phyloP scores from a whole-genome alignment of 345 rosid species.

The Turritis glabra region DNA sequence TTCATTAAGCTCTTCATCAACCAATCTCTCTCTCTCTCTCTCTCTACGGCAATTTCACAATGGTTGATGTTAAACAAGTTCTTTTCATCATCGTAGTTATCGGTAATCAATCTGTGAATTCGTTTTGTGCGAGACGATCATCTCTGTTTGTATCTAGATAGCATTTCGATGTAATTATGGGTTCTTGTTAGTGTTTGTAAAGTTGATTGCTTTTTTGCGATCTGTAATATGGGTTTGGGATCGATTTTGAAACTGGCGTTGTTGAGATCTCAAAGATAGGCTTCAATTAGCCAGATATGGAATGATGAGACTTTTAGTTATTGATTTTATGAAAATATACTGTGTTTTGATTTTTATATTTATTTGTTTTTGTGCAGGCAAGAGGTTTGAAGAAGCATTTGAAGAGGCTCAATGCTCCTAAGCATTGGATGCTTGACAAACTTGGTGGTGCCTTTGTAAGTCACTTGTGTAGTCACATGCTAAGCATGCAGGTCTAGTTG shows the following conservation, averaged over 20 bases:
- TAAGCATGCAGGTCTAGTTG: too few species aligned
- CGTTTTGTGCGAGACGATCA: not conserved
- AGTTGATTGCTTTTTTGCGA: not conserved
- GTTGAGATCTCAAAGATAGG: not conserved
- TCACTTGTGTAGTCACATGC: slow-evolving; percentile 20
- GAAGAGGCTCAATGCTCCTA: slow-evolving; percentile 89
- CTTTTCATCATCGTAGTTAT: too few species aligned
- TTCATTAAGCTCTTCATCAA: too few species aligned
- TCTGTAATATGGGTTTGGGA: not conserved
- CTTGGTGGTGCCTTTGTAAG: slow-evolving; percentile 75
- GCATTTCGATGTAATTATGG: not conserved
- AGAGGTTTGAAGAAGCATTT: slow-evolving; percentile 81
- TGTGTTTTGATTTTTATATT: not conserved
- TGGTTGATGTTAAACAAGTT: too few species aligned
- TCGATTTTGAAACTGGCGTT: not conserved
- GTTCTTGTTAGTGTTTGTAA: not conserved
- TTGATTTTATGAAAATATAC: not conserved
- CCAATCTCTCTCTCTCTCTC: too few species aligned
- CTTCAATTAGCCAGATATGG: not conserved
- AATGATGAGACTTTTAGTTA: not conserved
- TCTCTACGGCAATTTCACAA: too few species aligned
- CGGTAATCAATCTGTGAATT: slow-evolving; percentile 1
- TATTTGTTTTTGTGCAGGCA: slow-evolving; percentile 44
- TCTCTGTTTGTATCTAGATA: not conserved
- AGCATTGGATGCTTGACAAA: slow-evolving; percentile 82